These are phyloP conservation scores for Darksidea phi DNA, from an alignment of 495 filamentous ascomycete genomes.

Conservation along the genomic window DNA sequence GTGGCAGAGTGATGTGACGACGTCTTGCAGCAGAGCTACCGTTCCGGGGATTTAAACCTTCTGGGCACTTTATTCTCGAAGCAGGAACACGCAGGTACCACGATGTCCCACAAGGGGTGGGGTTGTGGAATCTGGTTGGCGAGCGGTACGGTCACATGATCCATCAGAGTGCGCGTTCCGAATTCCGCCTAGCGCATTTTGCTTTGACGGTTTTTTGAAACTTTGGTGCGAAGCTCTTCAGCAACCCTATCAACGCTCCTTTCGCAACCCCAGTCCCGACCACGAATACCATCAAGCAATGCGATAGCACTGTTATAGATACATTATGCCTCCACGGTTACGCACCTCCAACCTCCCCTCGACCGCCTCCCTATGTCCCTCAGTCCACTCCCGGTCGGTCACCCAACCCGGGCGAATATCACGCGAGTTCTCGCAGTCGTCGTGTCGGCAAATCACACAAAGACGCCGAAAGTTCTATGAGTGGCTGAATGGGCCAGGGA, in stretches of 20 bases:
- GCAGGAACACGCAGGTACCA: conserved; percentile 25
- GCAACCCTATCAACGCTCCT: conserved; percentile 3
- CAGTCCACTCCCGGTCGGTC: conserved; percentile 10
- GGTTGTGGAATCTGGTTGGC: background rate
- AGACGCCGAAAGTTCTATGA: conserved; percentile 60
- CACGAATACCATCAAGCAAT: conserved; percentile 2
- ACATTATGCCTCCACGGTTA: conserved; percentile 32
- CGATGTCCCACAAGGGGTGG: conserved; percentile 16
- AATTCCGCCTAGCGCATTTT: no score
- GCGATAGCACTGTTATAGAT: conserved; percentile 11
- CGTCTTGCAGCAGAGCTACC: conserved; percentile 19
- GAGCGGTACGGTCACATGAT: conserved; percentile 4
- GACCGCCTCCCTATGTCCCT: conserved; percentile 6
- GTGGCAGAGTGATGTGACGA: conserved; percentile 17
- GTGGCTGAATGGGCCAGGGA: conserved; percentile 65
- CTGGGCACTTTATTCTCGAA: conserved; percentile 24
- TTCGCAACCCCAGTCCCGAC: background rate
- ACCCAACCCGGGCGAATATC: conserved; percentile 1
- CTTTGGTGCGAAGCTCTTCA: background rate
- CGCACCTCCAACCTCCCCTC: conserved; percentile 20
- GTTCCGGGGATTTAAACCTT: conserved; percentile 12
- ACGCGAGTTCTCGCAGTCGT: conserved; percentile 53
- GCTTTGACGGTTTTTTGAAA: background rate
- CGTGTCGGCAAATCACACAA: conserved; percentile 45
- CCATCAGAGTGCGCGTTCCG: no score